Evolutionary conservation across 148 eudicot species (phyloP), one percentile per base, ranked within the genome.

Genomic region (Amaranthus hypochondriacus): DNA sequence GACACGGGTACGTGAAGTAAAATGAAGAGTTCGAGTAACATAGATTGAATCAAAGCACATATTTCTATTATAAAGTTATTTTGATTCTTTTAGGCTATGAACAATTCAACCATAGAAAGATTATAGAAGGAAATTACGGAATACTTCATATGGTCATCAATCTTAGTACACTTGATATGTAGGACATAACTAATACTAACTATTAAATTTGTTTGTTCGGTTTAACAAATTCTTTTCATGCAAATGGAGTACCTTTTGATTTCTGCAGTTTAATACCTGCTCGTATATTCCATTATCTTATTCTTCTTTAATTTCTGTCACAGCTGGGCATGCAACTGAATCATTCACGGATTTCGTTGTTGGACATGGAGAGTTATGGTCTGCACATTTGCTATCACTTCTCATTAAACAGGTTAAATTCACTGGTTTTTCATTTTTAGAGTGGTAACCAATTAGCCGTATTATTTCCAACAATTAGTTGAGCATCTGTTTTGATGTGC

Each of bases 321-420:
- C 89, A 96, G 99, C 99, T 80, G 99, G 99, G 62, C 99, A 96
- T 82, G 97, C 86, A 14, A 89, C 96, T 4, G 99, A 96, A 72
- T 96, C 97, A 56, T 96, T 96, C 85, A 73, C 97, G 28, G 99
- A 90, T 78, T 92, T 96, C 85, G 99, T 92, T 57, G 99, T 86
- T 67, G 99, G 99, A 71, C 91, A 96, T 77, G 99, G 99, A 68
- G 99, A 96, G 79, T 75, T 96, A 72, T 96, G 99, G 99, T 92
- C 99, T 68, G 97, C 99, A 62, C 97, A 96, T 62, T 65, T 96
- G 87, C 86, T 96, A 76, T 83, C 97, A 18, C 73, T 82, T 73
- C 82, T 86, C 69, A 78, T 96, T 48, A 89, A 81, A 88, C 89
- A 90, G 99, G 99, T 96, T 46, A 53, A 60, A 12, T n/a, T 18